Percentiles rank a stretch among this genome's conserved stretches.
Conservation (phyloP, 768 basidiomycete genomes). For the Naganishia friedmannii region DNA sequence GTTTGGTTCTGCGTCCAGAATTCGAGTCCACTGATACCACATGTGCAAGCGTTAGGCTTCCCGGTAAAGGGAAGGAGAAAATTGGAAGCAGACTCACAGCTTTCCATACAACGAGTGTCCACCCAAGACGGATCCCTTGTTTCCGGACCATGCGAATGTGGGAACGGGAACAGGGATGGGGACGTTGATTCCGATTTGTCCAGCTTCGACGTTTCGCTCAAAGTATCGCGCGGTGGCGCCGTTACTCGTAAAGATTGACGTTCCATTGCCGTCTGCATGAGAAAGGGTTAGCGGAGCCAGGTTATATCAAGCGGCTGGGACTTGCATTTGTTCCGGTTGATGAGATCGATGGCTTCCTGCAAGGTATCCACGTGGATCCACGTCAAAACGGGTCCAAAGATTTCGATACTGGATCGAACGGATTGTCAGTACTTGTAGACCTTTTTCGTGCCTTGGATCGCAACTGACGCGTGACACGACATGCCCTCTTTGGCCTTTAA, state of each 20-base stretch:
- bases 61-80: neutral
- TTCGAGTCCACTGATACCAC: constrained; percentile 63
- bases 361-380: constrained; percentile 75
- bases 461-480: constrained; percentile 78
- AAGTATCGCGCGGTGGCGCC: constrained; percentile 94
- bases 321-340: constrained; percentile 77
- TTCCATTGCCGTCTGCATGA: constrained; percentile 64
- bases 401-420: constrained; percentile 68
- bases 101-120: constrained; percentile 34
- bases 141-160: constrained; percentile 97
- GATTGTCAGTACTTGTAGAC: neutral
- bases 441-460: neutral
- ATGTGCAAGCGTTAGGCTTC: neutral
- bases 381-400: constrained; percentile 86
- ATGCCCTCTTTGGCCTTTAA: constrained; percentile 77
- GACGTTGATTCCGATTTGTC: constrained; percentile 87
- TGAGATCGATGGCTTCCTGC: constrained; percentile 82
- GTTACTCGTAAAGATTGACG: constrained; percentile 94
- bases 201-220: constrained; percentile 79
- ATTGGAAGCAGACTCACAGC: constrained; percentile 24
- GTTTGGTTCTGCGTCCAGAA: constrained; percentile 97
- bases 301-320: no score
- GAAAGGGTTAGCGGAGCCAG: neutral
- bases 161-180: constrained; percentile 84
- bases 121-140: constrained; percentile 61